These are phyloP conservation scores for Ceratorhiza oryzae-sativae DNA, from an alignment of 1,284 basidiomycete genomes.

Conservation along the genomic window DNA sequence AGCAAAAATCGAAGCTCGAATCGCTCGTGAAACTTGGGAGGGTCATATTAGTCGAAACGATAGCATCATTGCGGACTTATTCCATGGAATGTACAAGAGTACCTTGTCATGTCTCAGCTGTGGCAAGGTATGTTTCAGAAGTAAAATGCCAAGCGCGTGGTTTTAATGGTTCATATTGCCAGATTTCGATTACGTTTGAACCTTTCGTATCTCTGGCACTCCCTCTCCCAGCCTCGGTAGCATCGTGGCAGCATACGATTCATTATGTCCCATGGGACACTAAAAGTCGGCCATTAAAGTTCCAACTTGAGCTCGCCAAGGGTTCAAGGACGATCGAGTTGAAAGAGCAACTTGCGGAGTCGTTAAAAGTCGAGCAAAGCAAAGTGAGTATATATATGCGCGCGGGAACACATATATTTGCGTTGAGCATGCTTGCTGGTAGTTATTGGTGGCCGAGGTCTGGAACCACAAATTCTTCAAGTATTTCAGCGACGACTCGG, in stretches of 20 bases:
- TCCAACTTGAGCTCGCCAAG: slow-evolving; percentile 76
- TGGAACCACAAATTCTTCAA: slow-evolving; percentile 82
- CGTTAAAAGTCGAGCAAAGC: slow-evolving; percentile 71
- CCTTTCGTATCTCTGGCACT: slow-evolving; percentile 99
- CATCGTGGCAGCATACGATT: slow-evolving; percentile 72
- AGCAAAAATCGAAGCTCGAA: slow-evolving; percentile 77
- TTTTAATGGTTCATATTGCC: neutral
- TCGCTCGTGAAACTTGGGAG: slow-evolving; percentile 92
- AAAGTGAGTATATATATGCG: slow-evolving; percentile 58
- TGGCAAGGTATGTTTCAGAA: slow-evolving; percentile 73
- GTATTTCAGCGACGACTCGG: slow-evolving; percentile 72
- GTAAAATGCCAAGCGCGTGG: neutral
- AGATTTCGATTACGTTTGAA: slow-evolving; percentile 97
- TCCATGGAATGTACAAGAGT: slow-evolving; percentile 96
- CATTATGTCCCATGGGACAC: slow-evolving; percentile 83
- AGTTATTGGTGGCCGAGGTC: slow-evolving; percentile 80
- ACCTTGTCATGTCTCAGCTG: slow-evolving; percentile 97
- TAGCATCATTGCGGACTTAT: slow-evolving; percentile 98
- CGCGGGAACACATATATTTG: slow-evolving; percentile 17
- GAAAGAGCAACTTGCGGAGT: slow-evolving; percentile 74
- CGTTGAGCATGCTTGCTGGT: slow-evolving; percentile 36
- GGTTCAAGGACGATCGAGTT: slow-evolving; percentile 82
- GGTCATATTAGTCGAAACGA: slow-evolving; percentile 98
- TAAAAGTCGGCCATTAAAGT: slow-evolving; percentile 59
- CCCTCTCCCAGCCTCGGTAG: slow-evolving; percentile 86